These are phyloP conservation scores for Allium sativum DNA, from an alignment of 106 monocot species.

Conservation along the genomic window DNA sequence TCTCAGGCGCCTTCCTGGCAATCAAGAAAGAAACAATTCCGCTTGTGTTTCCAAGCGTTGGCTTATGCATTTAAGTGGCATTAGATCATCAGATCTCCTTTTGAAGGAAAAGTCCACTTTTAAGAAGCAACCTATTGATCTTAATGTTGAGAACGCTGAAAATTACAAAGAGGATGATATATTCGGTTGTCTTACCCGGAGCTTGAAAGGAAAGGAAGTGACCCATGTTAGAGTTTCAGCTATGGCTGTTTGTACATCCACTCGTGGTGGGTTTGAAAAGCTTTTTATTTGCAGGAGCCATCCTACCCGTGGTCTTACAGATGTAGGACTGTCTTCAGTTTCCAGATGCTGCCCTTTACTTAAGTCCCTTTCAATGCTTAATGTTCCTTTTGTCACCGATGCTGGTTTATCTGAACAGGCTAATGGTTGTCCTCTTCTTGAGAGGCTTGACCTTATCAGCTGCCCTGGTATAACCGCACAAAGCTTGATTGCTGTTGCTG, in stretches of 20 bases:
- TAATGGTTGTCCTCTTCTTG: constrained; percentile 48
- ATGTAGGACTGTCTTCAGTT: constrained; percentile 44
- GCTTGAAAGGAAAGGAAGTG: constrained; percentile 51
- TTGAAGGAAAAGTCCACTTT: background rate
- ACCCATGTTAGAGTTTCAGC: constrained; percentile 58
- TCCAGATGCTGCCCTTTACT: constrained; percentile 58
- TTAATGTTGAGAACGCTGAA: constrained; percentile 19
- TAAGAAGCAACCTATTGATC: constrained; percentile 28
- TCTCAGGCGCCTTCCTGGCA: constrained; percentile 38
- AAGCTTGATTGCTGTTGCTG: constrained; percentile 58
- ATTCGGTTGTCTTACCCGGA: constrained; percentile 17
- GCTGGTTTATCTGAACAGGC: constrained; percentile 49
- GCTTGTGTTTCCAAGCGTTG: constrained; percentile 74
- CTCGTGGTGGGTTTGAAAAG: constrained; percentile 39
- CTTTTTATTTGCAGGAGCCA: constrained; percentile 46
- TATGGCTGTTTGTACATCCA: constrained; percentile 25
- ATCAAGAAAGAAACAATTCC: constrained; percentile 31
- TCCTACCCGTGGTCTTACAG: constrained; percentile 39
- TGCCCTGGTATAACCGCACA: constrained; percentile 65
- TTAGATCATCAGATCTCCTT: constrained; percentile 17
- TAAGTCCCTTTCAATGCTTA: constrained; percentile 35
- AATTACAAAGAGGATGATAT: constrained; percentile 10
- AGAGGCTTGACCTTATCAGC: constrained; percentile 46
- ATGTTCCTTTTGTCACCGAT: constrained; percentile 48
- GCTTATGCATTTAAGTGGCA: constrained; percentile 44